phyloP scores from a whole-genome alignment of 805 yeast species.

The Lipomyces sp. region DNA sequence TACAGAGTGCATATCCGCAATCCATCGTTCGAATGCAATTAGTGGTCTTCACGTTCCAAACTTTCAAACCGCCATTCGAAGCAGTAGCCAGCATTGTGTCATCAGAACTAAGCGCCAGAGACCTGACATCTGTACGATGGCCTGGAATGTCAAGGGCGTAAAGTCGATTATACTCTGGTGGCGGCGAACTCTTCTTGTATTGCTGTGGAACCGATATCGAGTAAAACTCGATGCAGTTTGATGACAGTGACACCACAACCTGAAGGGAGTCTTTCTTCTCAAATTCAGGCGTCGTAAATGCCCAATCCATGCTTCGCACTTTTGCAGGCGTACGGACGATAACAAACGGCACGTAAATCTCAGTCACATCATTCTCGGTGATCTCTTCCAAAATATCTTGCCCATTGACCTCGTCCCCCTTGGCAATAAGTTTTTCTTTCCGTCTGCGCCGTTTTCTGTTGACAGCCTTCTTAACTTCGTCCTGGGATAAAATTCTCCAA shows the following conservation, averaged over 20 bases:
- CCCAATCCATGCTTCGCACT: conserved; percentile 72
- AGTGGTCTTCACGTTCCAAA: conserved; percentile 79
- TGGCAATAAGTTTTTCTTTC: conserved; percentile 63
- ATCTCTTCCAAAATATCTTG: conserved; percentile 51
- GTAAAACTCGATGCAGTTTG: conserved; percentile 77
- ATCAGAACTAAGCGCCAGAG: conserved; percentile 81
- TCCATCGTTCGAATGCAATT: conserved; percentile 85
- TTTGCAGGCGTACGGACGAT: conserved; percentile 67
- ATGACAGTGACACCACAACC: conserved; percentile 65
- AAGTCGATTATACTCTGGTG: conserved; percentile 48
- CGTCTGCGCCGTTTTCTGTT: conserved; percentile 78
- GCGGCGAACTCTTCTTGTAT: conserved; percentile 48
- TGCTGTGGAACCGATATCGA: conserved; percentile 57
- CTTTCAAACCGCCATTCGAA: conserved; percentile 83
- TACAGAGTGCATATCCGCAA: conserved; percentile 82
- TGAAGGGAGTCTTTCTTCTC: conserved; percentile 55
- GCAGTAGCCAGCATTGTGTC: conserved; percentile 83
- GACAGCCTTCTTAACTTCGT: conserved; percentile 78
- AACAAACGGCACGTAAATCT: conserved; percentile 68
- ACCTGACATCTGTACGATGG: conserved; percentile 86
- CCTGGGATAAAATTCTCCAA: conserved; percentile 69
- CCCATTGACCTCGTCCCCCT: conserved; percentile 61
- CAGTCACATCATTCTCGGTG: conserved; percentile 53
- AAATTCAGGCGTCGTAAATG: conserved; percentile 43
- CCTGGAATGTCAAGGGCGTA: conserved; percentile 76